Base-by-base conservation (phyloP, 2,329 filamentous ascomycete genomes). In the Penicillium thymicola region DNA sequence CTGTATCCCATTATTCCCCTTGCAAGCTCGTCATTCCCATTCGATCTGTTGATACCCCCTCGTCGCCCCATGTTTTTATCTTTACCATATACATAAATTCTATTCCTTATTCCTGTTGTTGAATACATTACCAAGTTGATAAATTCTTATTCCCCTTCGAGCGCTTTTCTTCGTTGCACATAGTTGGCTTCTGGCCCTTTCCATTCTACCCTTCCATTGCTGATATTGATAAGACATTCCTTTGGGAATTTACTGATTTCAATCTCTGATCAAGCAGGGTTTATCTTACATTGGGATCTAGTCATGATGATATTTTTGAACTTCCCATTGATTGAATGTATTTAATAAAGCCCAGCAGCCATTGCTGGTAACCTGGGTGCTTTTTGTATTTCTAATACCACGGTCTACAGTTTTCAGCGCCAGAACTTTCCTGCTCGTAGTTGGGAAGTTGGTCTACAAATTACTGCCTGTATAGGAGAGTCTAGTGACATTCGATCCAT, bases 41-140 rank as follows among this genome's bases (percentile, higher is more conserved):
- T 63, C 38, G 45, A 62, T 58, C 58, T 62, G 61, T 65, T 67
- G 65, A 65, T 66, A 66, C 64, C 65, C 61, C 62, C 61, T 46
- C 23, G 37, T 58, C 48, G 54, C 60, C 63, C 59, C 55, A 43
- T 65, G 49, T 55, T 65, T 64, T 59, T 18, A 36, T 44, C 38
- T 36, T 55, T 55, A 32, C 40, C 53, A 54, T 50, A 54, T 59
- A 61, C 61, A 60, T 64, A 50, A 57, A 61, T 60, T 37, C 58
- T 56, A 57, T 50, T 56, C 28, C 21, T n/a, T 59, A 51, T 63
- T 55, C 38, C 5, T 61, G 11, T 16, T 46, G 44, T 52, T 52
- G 41, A 44, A 45, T 52, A 41, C 37, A 51, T 46, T 18, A 50
- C n/a, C 30, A 45, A 46, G 27, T 16, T 34, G 37, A 28, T 45